Conservation (phyloP, 192 early-diverging fungal genomes). For the Diversispora epigaea region DNA sequence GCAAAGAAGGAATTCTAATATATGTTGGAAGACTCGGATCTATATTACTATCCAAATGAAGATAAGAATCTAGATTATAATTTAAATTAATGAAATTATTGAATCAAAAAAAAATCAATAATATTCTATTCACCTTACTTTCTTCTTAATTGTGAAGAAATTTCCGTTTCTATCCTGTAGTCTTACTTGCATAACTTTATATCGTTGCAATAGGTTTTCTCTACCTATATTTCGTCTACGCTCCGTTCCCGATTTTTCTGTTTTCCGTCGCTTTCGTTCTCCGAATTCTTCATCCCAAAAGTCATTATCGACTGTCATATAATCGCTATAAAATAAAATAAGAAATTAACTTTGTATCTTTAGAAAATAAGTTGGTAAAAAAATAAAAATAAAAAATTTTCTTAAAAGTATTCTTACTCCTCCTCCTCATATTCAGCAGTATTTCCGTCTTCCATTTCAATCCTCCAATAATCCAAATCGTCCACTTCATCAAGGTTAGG, state of each 20-base stretch:
- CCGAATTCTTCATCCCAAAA: slow-evolving; percentile 75
- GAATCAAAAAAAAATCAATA: too few species aligned
- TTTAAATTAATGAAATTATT: neutral
- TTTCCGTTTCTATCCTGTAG: slow-evolving; percentile 83
- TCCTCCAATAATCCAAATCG: slow-evolving; percentile 76
- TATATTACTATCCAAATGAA: slow-evolving; percentile 49
- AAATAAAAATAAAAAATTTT: neutral
- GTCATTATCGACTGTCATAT: slow-evolving; percentile 78
- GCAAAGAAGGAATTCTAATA: slow-evolving; percentile 80
- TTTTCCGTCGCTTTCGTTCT: slow-evolving; percentile 43
- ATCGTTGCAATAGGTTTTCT: slow-evolving; percentile 74
- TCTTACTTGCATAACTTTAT: slow-evolving; percentile 86
- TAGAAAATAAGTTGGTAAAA: too few species aligned
- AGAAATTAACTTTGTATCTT: slow-evolving; percentile 15
- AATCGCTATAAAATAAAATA: slow-evolving; percentile 58
- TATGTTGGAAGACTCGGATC: slow-evolving; percentile 87
- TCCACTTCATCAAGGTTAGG: slow-evolving; percentile 63
- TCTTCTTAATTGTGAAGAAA: slow-evolving; percentile 83
- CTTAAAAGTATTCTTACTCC: slow-evolving; percentile 50
- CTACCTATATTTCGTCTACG: slow-evolving; percentile 45
- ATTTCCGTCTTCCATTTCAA: slow-evolving; percentile 71
- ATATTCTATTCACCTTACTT: slow-evolving; percentile 56
- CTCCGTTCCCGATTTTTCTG: slow-evolving; percentile 45
- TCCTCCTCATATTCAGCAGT: slow-evolving; percentile 79
- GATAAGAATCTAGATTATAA: neutral